Evolutionary conservation across 2,329 filamentous ascomycete genomes (phyloP).

Genomic region (Polytolypa hystricis): DNA sequence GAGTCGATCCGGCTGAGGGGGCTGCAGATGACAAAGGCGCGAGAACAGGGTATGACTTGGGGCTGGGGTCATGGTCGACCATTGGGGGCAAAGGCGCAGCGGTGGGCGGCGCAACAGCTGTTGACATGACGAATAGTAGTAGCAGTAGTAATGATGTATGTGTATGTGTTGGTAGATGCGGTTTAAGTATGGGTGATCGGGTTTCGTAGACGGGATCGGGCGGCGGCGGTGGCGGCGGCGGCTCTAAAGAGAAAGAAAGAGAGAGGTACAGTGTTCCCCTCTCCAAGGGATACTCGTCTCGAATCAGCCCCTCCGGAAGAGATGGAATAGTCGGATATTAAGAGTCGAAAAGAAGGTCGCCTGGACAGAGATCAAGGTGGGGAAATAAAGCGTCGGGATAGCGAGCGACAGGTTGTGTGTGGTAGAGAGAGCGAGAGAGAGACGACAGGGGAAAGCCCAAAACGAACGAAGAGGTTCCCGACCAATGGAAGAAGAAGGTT

Average conservation of each 20-base stretch:
- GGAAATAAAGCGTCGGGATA: no score
- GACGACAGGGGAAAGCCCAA: no score
- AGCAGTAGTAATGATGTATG: background rate
- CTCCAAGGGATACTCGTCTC: no score
- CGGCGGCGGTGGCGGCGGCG: background rate
- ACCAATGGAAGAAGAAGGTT: no score
- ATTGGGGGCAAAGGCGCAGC: conserved; percentile 33
- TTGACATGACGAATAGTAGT: conserved; percentile 32
- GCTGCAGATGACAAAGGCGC: conserved; percentile 25
- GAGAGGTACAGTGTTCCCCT: no score
- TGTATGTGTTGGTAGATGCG: background rate
- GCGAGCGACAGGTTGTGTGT: no score
- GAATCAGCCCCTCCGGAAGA: no score
- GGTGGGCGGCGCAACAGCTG: conserved; percentile 36
- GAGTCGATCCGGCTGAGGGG: conserved; percentile 24
- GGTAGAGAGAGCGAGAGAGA: no score
- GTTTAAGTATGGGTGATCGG: background rate
- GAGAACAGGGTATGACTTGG: conserved; percentile 33
- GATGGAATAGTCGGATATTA: no score
- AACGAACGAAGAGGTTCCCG: no score
- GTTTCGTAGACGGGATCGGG: background rate
- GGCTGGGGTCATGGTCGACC: conserved; percentile 34
- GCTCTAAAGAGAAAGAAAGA: background rate
- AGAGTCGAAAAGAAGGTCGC: no score
- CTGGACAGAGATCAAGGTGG: no score